These are phyloP conservation scores for Annulohypoxylon nitens DNA, from an alignment of 495 filamentous ascomycete genomes.

Conservation along the genomic window DNA sequence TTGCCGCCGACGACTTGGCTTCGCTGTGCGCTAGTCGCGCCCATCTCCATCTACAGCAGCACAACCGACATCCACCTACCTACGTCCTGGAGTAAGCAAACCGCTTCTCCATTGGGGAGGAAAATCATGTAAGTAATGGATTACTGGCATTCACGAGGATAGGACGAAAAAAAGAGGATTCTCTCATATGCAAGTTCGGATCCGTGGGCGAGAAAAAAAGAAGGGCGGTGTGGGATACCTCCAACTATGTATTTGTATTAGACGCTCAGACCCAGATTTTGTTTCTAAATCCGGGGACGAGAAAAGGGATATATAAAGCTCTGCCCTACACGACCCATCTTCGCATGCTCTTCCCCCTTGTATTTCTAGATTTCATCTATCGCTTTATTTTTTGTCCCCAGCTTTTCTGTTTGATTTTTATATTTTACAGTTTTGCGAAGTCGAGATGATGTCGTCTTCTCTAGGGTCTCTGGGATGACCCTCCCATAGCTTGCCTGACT, in stretches of 20 bases:
- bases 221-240: conserved; percentile 33
- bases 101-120: background rate
- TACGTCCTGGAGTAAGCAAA: background rate
- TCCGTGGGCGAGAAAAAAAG: conserved; percentile 16
- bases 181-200: conserved; percentile 16
- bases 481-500: conserved; percentile 26
- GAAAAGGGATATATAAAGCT: conserved; percentile 33
- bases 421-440: background rate
- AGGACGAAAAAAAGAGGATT: conserved; percentile 17
- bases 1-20: background rate
- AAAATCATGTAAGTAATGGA: background rate
- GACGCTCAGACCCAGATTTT: conserved; percentile 34
- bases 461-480: conserved; percentile 3
- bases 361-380: background rate
- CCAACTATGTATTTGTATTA: conserved; percentile 6
- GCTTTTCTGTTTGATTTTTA: background rate
- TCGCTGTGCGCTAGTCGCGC: background rate
- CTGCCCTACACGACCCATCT: conserved; percentile 4
- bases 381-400: background rate
- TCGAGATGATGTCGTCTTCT: background rate
- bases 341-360: background rate
- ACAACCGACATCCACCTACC: background rate
- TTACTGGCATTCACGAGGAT: background rate
- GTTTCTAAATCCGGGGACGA: conserved; percentile 16
- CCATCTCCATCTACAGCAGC: background rate